Conservation (phyloP, 2,329 filamentous ascomycete genomes). For the Metarhizium brunneum region DNA sequence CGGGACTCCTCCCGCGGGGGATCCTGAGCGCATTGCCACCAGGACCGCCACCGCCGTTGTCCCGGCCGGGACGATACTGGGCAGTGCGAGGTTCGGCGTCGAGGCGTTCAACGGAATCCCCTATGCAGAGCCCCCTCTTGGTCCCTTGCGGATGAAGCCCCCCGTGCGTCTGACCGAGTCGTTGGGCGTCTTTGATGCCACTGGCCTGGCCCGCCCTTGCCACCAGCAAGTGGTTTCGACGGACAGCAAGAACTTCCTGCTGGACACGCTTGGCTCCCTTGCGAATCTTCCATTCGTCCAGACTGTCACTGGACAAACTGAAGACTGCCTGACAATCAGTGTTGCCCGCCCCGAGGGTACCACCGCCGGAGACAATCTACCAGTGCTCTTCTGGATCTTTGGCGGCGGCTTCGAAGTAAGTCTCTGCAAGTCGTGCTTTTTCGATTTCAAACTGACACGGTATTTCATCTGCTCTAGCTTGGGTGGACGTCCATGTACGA, state of each 20-base stretch:
- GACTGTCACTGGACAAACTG: conserved; percentile 14
- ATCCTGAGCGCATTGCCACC: not conserved
- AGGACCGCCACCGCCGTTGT: not conserved
- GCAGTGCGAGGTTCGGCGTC: conserved; percentile 18
- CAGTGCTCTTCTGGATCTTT: conserved; percentile 49
- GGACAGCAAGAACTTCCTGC: conserved; percentile 20
- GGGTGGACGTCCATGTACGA: not conserved
- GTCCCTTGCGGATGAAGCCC: conserved; percentile 47
- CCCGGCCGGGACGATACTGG: not conserved
- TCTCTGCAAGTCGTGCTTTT: not conserved
- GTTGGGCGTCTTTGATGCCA: conserved; percentile 44
- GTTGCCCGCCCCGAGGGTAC: conserved; percentile 37
- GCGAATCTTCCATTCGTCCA: conserved; percentile 36
- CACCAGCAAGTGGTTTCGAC: conserved; percentile 37
- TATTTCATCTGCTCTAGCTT: not conserved
- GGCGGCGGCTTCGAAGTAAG: conserved; percentile 33
- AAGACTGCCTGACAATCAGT: conserved; percentile 43
- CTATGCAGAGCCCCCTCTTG: conserved; percentile 51
- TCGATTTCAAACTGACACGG: not conserved
- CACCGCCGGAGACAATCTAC: conserved; percentile 32
- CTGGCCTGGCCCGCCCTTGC: conserved; percentile 38
- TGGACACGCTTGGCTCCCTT: conserved; percentile 28
- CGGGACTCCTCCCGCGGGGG: not conserved
- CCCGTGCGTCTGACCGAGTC: conserved; percentile 40
- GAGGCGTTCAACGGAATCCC: conserved; percentile 56